These are phyloP conservation scores for Verticillium klebahnii DNA, from an alignment of 2,329 filamentous ascomycete genomes.

Conservation along the genomic window DNA sequence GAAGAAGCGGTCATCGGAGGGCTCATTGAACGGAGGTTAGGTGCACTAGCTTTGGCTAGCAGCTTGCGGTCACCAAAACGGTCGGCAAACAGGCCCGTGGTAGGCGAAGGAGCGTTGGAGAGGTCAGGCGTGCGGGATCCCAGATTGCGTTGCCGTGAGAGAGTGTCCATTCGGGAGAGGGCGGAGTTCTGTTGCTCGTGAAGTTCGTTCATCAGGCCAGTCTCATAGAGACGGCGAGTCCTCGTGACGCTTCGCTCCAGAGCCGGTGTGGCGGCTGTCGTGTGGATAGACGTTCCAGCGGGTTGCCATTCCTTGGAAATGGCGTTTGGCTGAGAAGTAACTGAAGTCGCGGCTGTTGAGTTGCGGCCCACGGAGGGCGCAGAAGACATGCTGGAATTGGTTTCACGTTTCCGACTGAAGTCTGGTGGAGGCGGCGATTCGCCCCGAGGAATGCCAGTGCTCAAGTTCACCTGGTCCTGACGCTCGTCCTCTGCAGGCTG, in stretches of 20 bases:
- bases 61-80: slow-evolving; percentile 40
- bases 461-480: slow-evolving; percentile 29
- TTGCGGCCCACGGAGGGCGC: slow-evolving; percentile 62
- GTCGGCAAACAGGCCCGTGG: slow-evolving; percentile 36
- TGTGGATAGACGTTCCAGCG: slow-evolving; percentile 29
- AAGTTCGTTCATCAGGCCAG: slow-evolving; percentile 71
- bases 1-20: slow-evolving; percentile 37
- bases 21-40: slow-evolving; percentile 59
- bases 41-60: slow-evolving; percentile 57
- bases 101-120: slow-evolving; percentile 41
- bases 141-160: slow-evolving; percentile 59
- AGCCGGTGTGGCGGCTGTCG: slow-evolving; percentile 29
- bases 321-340: slow-evolving; percentile 65
- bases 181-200: slow-evolving; percentile 77
- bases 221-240: slow-evolving; percentile 74
- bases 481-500: slow-evolving; percentile 35
- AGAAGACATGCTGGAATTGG: slow-evolving; percentile 78
- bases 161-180: slow-evolving; percentile 72
- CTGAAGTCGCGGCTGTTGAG: slow-evolving; percentile 85
- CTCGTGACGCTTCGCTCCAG: slow-evolving; percentile 66
- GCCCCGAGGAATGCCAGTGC: slow-evolving; percentile 26
- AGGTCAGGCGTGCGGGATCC: slow-evolving; percentile 47
- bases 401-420: slow-evolving; percentile 75
- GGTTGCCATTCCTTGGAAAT: slow-evolving; percentile 48
- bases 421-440: slow-evolving; percentile 55